A percentile compares a stretch with the other conserved stretches of the same genome.
phyloP scores from a whole-genome alignment of 169 alveolate genomes.

The Eimeria necatrix region DNA sequence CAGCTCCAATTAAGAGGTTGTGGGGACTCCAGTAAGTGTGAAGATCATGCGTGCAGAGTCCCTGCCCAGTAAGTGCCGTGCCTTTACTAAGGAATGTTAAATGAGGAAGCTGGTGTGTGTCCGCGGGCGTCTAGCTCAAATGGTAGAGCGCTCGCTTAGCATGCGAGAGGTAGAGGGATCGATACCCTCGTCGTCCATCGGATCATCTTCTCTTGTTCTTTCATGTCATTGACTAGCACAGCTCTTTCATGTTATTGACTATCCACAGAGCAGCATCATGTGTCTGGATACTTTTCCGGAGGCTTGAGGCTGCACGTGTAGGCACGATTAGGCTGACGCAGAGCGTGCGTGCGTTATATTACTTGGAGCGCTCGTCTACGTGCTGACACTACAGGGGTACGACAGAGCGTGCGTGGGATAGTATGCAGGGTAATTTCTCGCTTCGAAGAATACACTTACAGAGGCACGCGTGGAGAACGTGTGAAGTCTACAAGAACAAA shows the following conservation, averaged over 20 bases:
- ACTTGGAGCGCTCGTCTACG: too few relatives aligned
- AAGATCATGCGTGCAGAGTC: neutral
- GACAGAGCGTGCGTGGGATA: too few relatives aligned
- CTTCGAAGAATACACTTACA: too few relatives aligned
- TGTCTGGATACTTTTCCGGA: too few relatives aligned
- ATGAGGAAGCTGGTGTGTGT: neutral
- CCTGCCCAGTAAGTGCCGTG: neutral
- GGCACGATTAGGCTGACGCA: too few relatives aligned
- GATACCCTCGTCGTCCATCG: constrained; percentile 94
- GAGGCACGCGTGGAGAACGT: too few relatives aligned
- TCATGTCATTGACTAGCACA: neutral
- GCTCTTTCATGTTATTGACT: neutral
- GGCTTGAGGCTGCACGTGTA: too few relatives aligned
- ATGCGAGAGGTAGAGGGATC: constrained; percentile 99
- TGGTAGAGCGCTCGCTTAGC: constrained; percentile 99
- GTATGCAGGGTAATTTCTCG: too few relatives aligned
- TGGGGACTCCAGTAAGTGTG: neutral
- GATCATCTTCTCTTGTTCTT: neutral
- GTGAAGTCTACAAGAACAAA: too few relatives aligned
- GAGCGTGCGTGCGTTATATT: too few relatives aligned
- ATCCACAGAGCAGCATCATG: too few relatives aligned
- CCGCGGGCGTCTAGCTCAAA: constrained; percentile 96
- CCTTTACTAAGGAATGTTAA: neutral
- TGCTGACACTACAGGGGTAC: too few relatives aligned
- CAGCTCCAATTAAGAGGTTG: neutral